These are phyloP conservation scores for Jasminum sambac DNA, from an alignment of 257 asterid species.

Conservation along the genomic window DNA sequence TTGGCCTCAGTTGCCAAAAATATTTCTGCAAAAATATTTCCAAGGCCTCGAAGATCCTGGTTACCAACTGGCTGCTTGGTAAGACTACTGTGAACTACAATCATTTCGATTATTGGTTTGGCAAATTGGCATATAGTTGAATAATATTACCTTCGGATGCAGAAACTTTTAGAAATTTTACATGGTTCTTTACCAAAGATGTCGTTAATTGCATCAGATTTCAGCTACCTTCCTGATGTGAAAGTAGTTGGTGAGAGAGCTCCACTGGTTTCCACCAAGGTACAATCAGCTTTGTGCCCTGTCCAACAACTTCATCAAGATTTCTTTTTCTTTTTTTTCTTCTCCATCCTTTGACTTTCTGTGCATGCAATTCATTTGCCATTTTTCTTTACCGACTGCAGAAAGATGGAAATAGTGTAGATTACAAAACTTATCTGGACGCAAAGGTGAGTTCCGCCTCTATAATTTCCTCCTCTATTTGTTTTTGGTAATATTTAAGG, in stretches of 20 bases:
- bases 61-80: slow-evolving; percentile 97
- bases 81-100: slow-evolving; percentile 24
- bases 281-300: slow-evolving; percentile 19
- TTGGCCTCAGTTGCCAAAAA: slow-evolving; percentile 42
- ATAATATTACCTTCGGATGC: slow-evolving; percentile 34
- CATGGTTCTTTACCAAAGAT: slow-evolving; percentile 97
- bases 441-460: slow-evolving; percentile 61
- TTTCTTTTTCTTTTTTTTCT: background rate
- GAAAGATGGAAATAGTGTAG: slow-evolving; percentile 81
- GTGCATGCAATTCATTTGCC: slow-evolving; percentile 21
- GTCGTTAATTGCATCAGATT: slow-evolving; percentile 94
- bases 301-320: background rate
- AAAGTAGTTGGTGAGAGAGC: slow-evolving; percentile 91
- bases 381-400: slow-evolving; percentile 41
- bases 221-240: slow-evolving; percentile 94
- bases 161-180: slow-evolving; percentile 88
- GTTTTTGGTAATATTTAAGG: background rate
- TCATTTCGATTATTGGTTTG: slow-evolving; percentile 11
- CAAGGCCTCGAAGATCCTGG: slow-evolving; percentile 95
- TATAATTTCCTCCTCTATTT: slow-evolving; percentile 1
- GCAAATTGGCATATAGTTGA: slow-evolving; percentile 21
- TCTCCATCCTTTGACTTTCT: background rate
- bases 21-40: slow-evolving; percentile 64
- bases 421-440: slow-evolving; percentile 72
- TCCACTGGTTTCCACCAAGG: slow-evolving; percentile 94